Percentiles rank a stretch among this genome's conserved stretches.
These are phyloP conservation scores for Trypethelium eluteriae DNA, from an alignment of 495 filamentous ascomycete genomes.

Conservation along the genomic window DNA sequence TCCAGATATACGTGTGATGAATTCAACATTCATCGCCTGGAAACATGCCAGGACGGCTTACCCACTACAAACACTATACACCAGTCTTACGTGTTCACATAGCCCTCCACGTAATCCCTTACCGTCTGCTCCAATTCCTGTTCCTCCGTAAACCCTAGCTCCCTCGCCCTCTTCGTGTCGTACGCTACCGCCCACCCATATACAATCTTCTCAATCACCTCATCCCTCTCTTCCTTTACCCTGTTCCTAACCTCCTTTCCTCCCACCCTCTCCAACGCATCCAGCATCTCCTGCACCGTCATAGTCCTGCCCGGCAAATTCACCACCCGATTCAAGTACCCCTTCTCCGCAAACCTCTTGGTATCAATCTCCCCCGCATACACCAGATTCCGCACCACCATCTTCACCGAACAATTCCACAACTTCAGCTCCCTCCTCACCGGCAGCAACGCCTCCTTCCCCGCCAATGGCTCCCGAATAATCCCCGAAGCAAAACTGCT, in stretches of 20 bases:
- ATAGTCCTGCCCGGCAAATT: slow-evolving; percentile 69
- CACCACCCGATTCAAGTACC: slow-evolving; percentile 50
- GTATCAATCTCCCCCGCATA: slow-evolving; percentile 42
- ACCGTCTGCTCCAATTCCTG: slow-evolving; percentile 26
- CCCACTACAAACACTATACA: neutral
- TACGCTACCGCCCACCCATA: slow-evolving; percentile 66
- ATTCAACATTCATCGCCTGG: no score
- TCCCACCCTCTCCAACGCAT: slow-evolving; percentile 60
- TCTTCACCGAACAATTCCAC: slow-evolving; percentile 63
- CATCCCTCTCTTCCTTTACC: slow-evolving; percentile 59
- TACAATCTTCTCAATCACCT: slow-evolving; percentile 59
- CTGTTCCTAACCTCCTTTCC: slow-evolving; percentile 58
- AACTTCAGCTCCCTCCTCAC: slow-evolving; percentile 46
- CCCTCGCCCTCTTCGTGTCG: slow-evolving; percentile 39
- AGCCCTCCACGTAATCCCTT: slow-evolving; percentile 25
- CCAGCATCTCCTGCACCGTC: slow-evolving; percentile 65
- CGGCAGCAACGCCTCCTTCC: slow-evolving; percentile 59
- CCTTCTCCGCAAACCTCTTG: neutral
- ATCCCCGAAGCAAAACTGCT: slow-evolving; percentile 69
- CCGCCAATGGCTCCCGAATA: slow-evolving; percentile 57
- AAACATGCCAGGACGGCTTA: no score
- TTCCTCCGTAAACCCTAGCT: slow-evolving; percentile 27
- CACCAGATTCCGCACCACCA: slow-evolving; percentile 62
- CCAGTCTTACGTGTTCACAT: slow-evolving; percentile 18
- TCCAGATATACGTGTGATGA: no score